Base-by-base conservation (phyloP, 306 rosid genomes). In the Gynostemma pentaphyllum region DNA sequence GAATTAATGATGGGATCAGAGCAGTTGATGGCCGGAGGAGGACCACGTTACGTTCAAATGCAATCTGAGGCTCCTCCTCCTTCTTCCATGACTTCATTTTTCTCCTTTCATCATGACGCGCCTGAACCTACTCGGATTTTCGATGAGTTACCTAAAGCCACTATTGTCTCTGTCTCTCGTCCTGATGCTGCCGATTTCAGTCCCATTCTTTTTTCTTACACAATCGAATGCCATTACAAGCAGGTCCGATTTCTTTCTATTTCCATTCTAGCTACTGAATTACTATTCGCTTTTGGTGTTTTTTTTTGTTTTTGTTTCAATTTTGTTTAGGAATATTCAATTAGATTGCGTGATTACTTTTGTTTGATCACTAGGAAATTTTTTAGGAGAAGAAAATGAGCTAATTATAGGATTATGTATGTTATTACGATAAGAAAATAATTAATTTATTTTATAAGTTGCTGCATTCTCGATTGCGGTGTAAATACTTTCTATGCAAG, bases 161-260 rank as follows among this genome's bases (percentile, higher is more conserved):
- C 72, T 57, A 92, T 88, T 64, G 71, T 88, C 55, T 83, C 96
- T 62, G 96, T 92, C 29, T 92, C 99, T 22, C 96, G 99, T 4
- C 99, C 99, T 11, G 99, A 92, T 70, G 88, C 94, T 62, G 72
- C 80, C 52, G 99, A 92, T 62, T 77, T 92, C 54, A 92, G 94
- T 66, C 99, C 99, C 71, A 78, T 84, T 84, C 99, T 88, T 41
- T 94, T 92, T 62, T 80, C 99, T 30, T 88, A 92, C 75, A 82
- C 92, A 19, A 86, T 88, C 70, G 87, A 81, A 74, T 84, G 89
- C 56, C 89, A 86, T 56, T 88, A 88, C 75, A 88, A 84, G 76
- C 95, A 92, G 87, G 99, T 78, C 9, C 65, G 64, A 7, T 26
- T 2, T 67, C 34, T 45, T 15, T n/a, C n/a, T n/a, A n/a, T n/a